Percentiles rank a stretch among this genome's conserved stretches.
phyloP scores from a whole-genome alignment of 1,139 yeast species.

The Geotrichum europaeum region DNA sequence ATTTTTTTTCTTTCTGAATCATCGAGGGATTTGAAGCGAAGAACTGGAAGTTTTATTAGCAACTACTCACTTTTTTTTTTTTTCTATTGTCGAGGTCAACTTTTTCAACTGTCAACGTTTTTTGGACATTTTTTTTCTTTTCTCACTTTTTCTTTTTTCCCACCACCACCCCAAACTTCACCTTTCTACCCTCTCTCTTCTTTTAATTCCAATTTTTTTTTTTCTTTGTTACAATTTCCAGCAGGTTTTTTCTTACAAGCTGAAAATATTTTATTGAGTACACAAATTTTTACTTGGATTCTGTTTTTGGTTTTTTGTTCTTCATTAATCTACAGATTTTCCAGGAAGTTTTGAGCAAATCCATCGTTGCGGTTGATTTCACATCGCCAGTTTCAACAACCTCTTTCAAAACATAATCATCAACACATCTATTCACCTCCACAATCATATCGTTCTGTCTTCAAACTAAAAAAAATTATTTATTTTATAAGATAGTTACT shows the following conservation, averaged over 20 bases:
- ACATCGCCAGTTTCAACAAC: background rate
- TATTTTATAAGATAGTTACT: background rate
- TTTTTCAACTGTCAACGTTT: background rate
- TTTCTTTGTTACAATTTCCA: background rate
- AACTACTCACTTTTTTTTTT: background rate
- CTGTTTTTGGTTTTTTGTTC: background rate
- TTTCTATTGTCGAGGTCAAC: background rate
- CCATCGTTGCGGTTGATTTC: background rate
- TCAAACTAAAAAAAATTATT: background rate
- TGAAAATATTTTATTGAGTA: background rate
- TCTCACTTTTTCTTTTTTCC: background rate
- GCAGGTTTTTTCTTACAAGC: background rate
- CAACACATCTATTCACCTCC: background rate
- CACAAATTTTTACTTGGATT: background rate
- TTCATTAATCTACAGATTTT: background rate
- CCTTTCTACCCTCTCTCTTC: background rate
- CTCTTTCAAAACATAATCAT: background rate
- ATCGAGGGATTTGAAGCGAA: no score
- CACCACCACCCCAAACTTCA: conserved; percentile 3
- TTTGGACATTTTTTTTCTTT: background rate
- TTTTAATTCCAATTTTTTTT: background rate
- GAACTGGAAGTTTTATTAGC: background rate
- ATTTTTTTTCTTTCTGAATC: background rate
- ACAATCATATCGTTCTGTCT: background rate
- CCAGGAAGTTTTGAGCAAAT: background rate